phyloP scores from a whole-genome alignment of 192 early-diverging fungal genomes.

The Entophlyctis luteolus region DNA sequence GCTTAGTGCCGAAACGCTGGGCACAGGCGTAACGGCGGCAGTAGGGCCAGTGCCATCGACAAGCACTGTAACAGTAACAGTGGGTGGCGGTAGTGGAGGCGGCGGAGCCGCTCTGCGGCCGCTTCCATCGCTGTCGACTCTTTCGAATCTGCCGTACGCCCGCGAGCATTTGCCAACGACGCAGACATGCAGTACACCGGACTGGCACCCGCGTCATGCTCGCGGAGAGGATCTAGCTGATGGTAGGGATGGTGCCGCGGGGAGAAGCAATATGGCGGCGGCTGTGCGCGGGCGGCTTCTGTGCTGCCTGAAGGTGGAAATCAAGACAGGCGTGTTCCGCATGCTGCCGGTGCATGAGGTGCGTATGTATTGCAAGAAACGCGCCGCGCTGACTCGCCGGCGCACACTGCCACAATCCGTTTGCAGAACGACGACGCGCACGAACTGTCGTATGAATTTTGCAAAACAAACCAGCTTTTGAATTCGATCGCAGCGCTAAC shows the following conservation, averaged over 20 bases:
- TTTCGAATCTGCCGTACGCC: no score
- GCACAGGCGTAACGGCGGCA: no score
- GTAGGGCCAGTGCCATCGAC: no score
- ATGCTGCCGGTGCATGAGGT: constrained; percentile 49
- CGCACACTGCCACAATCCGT: not conserved
- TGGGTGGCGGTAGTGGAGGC: no score
- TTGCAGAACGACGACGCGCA: constrained; percentile 21
- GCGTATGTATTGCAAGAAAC: not conserved
- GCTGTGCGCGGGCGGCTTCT: constrained; percentile 27
- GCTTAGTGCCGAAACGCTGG: no score
- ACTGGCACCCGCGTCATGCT: no score
- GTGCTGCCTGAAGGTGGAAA: constrained; percentile 45
- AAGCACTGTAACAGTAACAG: no score
- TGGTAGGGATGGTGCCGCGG: no score
- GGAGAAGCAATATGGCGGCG: not conserved
- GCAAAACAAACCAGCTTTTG: constrained; percentile 20
- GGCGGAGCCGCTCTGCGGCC: not conserved
- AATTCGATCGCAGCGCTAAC: constrained; percentile 12
- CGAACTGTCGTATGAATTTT: constrained; percentile 22
- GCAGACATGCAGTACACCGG: no score
- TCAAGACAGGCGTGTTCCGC: constrained; percentile 40
- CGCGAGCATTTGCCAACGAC: no score
- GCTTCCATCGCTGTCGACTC: not conserved
- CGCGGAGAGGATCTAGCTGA: no score
- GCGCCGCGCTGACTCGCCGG: not conserved